phyloP scores from a whole-genome alignment of 441 rosid genomes.

The Gossypium trilobum region DNA sequence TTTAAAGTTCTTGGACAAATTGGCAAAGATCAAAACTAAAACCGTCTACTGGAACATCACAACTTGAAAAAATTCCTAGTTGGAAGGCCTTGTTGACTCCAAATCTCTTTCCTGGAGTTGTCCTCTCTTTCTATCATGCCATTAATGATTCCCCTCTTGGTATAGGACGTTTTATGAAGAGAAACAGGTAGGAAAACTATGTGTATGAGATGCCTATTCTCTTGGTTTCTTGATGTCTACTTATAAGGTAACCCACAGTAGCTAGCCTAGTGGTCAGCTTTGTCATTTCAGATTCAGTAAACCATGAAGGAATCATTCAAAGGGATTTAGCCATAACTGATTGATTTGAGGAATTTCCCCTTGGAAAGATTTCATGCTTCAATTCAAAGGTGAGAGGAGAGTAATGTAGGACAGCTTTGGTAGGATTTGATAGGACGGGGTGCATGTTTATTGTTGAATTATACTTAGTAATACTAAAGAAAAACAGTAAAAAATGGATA shows the following conservation, averaged over 20 bases:
- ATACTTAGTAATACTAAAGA: neutral
- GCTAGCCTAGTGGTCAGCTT: neutral
- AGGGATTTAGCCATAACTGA: neutral
- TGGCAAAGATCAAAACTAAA: neutral
- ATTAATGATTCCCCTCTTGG: neutral
- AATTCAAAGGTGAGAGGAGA: constrained; percentile 5
- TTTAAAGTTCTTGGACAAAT: neutral
- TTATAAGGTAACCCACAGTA: neutral
- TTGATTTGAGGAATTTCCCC: neutral
- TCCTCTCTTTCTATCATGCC: neutral
- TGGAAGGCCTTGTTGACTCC: neutral
- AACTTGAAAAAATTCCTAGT: neutral
- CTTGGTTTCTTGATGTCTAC: neutral
- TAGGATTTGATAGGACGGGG: neutral
- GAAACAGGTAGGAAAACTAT: neutral
- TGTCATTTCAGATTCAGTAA: neutral
- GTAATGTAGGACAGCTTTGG: neutral
- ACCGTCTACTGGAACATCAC: neutral
- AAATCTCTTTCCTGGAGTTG: constrained; percentile 5
- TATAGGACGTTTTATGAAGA: neutral
- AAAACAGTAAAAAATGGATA: too few species aligned
- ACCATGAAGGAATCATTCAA: neutral
- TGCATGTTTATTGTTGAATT: neutral
- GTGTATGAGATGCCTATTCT: neutral
- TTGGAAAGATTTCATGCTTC: neutral